phyloP scores from a whole-genome alignment of 2,329 filamentous ascomycete genomes.

The Fusarium xylarioides region DNA sequence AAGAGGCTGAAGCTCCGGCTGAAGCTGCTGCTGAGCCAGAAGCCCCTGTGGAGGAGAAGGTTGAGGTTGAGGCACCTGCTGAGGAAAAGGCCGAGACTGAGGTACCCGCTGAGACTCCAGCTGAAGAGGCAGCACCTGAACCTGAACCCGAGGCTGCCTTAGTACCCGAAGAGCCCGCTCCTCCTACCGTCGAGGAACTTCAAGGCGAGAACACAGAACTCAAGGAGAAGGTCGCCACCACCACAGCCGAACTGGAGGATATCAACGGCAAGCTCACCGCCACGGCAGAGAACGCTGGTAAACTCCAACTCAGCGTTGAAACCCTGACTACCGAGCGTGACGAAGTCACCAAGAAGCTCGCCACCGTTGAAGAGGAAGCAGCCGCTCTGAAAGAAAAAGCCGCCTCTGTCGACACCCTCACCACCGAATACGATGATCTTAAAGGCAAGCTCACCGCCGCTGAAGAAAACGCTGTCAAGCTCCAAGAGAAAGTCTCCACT shows the following conservation, averaged over 20 bases:
- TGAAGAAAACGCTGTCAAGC: conserved; percentile 10
- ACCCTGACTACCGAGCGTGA: conserved; percentile 27
- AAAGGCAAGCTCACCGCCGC: conserved; percentile 24
- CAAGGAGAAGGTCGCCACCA: conserved; percentile 26
- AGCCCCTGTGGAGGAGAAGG: background rate
- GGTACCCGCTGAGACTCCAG: background rate
- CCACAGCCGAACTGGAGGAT: conserved; percentile 16
- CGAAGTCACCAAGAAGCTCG: conserved; percentile 38
- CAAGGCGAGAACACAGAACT: conserved; percentile 32
- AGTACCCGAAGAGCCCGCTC: background rate
- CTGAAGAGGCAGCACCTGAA: conserved; percentile 12
- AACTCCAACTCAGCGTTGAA: conserved; percentile 27
- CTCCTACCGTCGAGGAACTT: conserved; percentile 3
- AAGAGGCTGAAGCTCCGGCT: background rate
- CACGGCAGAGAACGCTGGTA: conserved; percentile 26
- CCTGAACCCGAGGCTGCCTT: conserved; percentile 10
- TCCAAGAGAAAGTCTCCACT: conserved; percentile 14
- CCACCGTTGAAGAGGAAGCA: conserved; percentile 24
- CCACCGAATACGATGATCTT: conserved; percentile 30
- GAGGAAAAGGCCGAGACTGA: background rate
- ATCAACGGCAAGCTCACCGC: conserved; percentile 24
- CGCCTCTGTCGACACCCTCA: conserved; percentile 16
- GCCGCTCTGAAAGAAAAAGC: conserved; percentile 29
- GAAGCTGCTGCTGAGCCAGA: conserved; percentile 6
- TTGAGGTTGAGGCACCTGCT: background rate